These are phyloP conservation scores for Colletotrichum sp. DNA, from an alignment of 2,329 filamentous ascomycete genomes.

Conservation along the genomic window DNA sequence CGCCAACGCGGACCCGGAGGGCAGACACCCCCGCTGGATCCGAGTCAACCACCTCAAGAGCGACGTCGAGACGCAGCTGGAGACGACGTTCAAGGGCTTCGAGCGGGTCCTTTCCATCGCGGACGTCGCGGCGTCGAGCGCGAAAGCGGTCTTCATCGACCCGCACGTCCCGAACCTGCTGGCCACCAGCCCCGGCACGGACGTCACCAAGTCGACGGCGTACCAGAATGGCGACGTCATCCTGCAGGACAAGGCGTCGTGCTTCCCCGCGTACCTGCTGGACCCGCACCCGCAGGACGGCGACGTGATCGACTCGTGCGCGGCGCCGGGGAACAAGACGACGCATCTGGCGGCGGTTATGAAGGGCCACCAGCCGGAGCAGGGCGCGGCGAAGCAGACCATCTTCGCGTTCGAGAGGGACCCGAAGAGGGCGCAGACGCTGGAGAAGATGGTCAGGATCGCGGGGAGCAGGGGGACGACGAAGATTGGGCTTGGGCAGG, in stretches of 20 bases:
- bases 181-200: constrained; percentile 73
- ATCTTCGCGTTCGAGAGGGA: constrained; percentile 87
- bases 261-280: constrained; percentile 90
- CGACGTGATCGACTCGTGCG: constrained; percentile 89
- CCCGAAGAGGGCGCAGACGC: constrained; percentile 69
- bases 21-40: constrained; percentile 85
- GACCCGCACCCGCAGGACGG: constrained; percentile 71
- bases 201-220: constrained; percentile 74
- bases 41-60: constrained; percentile 82
- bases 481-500: constrained; percentile 73
- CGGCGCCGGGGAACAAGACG: constrained; percentile 96
- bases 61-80: constrained; percentile 73
- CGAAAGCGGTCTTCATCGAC: constrained; percentile 73
- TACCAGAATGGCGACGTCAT: constrained; percentile 83
- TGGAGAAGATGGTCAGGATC: constrained; percentile 83
- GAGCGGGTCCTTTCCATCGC: constrained; percentile 58
- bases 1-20: constrained; percentile 52
- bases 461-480: constrained; percentile 75
- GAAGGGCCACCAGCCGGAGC: constrained; percentile 43
- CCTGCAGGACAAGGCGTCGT: constrained; percentile 95
- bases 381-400: constrained; percentile 38
- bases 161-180: constrained; percentile 82
- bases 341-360: constrained; percentile 87
- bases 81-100: constrained; percentile 74
- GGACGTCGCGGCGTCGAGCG: constrained; percentile 55